A percentile compares a stretch with the other conserved stretches of the same genome.
Evolutionary conservation across 495 filamentous ascomycete genomes (phyloP).

Genomic region (Aspergillus cristatus): DNA sequence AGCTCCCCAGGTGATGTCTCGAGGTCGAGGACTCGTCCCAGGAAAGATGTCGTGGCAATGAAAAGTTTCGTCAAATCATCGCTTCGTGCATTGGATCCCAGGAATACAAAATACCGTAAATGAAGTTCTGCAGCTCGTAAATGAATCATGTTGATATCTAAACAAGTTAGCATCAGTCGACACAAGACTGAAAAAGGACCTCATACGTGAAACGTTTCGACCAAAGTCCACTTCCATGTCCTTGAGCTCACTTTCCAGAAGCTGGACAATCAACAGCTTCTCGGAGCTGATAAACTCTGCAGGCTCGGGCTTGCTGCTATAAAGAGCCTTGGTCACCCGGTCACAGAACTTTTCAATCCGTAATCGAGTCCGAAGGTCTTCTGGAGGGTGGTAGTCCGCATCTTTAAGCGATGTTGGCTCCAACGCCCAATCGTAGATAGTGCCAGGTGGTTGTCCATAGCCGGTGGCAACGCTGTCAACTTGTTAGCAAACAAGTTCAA

Average conservation of each 20-base stretch:
- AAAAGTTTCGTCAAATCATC: conserved; percentile 61
- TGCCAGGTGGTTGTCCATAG: conserved; percentile 79
- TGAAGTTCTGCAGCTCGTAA: conserved; percentile 38
- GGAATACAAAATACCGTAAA: conserved; percentile 37
- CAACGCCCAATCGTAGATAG: conserved; percentile 79
- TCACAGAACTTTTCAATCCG: conserved; percentile 80
- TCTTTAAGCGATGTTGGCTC: conserved; percentile 53
- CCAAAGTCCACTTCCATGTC: conserved; percentile 45
- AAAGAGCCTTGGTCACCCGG: conserved; percentile 76
- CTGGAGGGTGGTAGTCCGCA: conserved; percentile 55
- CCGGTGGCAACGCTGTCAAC: conserved; percentile 66
- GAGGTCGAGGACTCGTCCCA: conserved; percentile 37
- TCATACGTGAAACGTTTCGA: conserved; percentile 42
- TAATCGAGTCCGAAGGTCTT: conserved; percentile 60
- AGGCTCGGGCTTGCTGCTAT: conserved; percentile 70
- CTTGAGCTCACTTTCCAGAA: conserved; percentile 42
- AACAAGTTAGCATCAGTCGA: conserved; percentile 57
- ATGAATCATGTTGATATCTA: conserved; percentile 50
- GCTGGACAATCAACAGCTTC: conserved; percentile 54
- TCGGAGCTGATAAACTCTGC: conserved; percentile 66
- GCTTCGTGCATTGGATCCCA: conserved; percentile 51
- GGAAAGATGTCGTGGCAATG: conserved; percentile 47
- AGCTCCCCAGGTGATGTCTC: conserved; percentile 42
- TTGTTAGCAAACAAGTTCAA: conserved; percentile 10
- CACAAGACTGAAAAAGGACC: conserved; percentile 46